Conservation (phyloP, 176 grass and related monocot species). For the Juncus effusus region DNA sequence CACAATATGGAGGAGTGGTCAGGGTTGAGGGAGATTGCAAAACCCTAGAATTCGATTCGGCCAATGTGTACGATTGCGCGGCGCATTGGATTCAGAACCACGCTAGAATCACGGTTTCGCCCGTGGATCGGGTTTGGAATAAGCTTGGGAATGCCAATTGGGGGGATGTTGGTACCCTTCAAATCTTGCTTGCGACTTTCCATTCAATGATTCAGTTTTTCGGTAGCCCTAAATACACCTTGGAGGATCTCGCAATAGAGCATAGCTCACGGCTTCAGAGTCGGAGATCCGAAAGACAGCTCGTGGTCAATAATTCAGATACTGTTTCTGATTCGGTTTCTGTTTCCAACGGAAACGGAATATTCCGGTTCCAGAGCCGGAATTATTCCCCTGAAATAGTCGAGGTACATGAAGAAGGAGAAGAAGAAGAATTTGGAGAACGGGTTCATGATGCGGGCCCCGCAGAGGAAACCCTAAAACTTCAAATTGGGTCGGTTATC, state of each 20-base stretch:
- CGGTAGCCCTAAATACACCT: constrained; percentile 66
- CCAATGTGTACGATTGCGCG: constrained; percentile 80
- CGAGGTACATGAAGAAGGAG: constrained; percentile 49
- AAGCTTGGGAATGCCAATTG: constrained; percentile 99
- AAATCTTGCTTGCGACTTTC: constrained; percentile 77
- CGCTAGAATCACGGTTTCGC: constrained; percentile 70
- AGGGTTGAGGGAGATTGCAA: constrained; percentile 89
- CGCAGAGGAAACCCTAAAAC: constrained; percentile 64
- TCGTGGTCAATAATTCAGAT: constrained; percentile 43
- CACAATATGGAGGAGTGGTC: constrained; percentile 86
- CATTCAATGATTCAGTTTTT: constrained; percentile 81
- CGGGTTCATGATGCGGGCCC: constrained; percentile 39
- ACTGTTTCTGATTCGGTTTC: constrained; percentile 12
- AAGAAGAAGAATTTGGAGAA: constrained; percentile 20
- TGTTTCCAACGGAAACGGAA: constrained; percentile 57
- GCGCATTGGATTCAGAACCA: constrained; percentile 80
- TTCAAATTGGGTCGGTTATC: constrained; percentile 72
- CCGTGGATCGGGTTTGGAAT: constrained; percentile 86
- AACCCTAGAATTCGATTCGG: constrained; percentile 74
- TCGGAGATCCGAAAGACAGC: constrained; percentile 90
- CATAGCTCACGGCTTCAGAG: constrained; percentile 81
- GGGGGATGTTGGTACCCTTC: constrained; percentile 87
- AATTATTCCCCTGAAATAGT: constrained; percentile 92
- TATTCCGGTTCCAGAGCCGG: constrained; percentile 64
- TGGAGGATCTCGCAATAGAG: constrained; percentile 73